A percentile compares a stretch with the other conserved stretches of the same genome.
Conservation (phyloP, 164 flowering plant genomes). For the Annona squamosa region DNA sequence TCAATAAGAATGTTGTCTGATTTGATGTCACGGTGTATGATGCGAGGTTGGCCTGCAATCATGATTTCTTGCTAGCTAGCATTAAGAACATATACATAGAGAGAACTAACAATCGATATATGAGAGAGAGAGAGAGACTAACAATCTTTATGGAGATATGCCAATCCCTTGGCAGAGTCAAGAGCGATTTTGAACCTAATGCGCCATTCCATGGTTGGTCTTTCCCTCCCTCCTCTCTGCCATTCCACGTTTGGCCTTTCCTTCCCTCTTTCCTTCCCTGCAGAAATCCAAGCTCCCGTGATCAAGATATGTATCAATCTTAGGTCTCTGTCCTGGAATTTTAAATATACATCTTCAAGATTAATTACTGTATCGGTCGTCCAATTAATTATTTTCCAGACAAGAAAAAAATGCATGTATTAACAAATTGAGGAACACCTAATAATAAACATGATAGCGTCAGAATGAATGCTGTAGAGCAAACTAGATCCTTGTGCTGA, state of each 20-base stretch:
- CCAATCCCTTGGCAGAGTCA: slow-evolving; percentile 15
- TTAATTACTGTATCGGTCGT: too few species aligned
- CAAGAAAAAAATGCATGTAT: too few species aligned
- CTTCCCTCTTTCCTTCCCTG: slow-evolving; percentile 3
- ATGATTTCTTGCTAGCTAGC: background rate
- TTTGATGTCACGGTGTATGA: slow-evolving; percentile 93
- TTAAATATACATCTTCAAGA: too few species aligned
- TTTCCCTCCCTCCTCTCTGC: slow-evolving; percentile 4
- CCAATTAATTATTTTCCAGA: too few species aligned
- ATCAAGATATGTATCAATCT: too few species aligned
- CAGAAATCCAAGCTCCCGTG: background rate
- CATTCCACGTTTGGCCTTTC: slow-evolving; percentile 6
- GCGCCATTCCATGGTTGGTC: slow-evolving; percentile 10
- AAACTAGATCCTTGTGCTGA: too few species aligned
- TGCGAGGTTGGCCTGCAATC: slow-evolving; percentile 77
- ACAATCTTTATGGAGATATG: slow-evolving; percentile 14
- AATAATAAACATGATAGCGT: too few species aligned
- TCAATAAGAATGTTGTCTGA: slow-evolving; percentile 84
- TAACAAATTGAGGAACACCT: too few species aligned
- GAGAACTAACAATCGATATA: background rate
- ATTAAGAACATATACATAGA: background rate
- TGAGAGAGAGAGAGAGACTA: slow-evolving; percentile 1
- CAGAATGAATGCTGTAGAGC: too few species aligned
- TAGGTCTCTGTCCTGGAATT: too few species aligned
- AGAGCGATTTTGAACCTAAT: slow-evolving; percentile 9